Conservation (phyloP, 2,329 filamentous ascomycete genomes). For the Celoporthe dispersa region DNA sequence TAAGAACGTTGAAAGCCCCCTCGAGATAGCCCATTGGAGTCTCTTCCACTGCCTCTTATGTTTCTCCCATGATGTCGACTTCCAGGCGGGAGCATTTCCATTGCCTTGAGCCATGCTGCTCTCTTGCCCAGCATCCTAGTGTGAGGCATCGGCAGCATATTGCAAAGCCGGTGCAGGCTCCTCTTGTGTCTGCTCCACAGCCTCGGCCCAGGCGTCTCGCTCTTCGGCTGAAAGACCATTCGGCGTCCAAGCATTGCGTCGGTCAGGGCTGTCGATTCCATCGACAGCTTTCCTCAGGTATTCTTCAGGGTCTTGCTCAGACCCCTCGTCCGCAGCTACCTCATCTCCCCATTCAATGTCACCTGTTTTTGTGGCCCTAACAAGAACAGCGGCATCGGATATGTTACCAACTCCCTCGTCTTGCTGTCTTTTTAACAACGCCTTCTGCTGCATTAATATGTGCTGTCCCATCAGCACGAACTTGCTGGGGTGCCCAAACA, state of each 20-base stretch:
- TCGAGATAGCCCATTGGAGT: neutral
- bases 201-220: constrained; percentile 16
- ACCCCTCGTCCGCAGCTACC: neutral
- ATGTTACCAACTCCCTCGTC: too few species aligned
- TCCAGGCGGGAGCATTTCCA: neutral
- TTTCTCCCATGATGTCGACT: neutral
- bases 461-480: neutral
- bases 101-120: neutral
- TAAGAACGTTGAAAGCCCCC: neutral
- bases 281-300: neutral
- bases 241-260: neutral
- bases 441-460: neutral
- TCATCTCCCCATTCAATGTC: neutral
- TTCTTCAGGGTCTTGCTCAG: neutral
- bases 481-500: neutral
- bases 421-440: neutral
- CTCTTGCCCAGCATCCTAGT: neutral
- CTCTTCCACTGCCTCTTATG: neutral
- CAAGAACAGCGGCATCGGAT: neutral
- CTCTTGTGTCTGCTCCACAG: constrained; percentile 4
- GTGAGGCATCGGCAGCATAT: neutral
- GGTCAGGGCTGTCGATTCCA: neutral
- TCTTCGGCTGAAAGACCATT: constrained; percentile 13
- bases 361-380: too few species aligned
- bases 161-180: neutral